Evolutionary conservation across 805 yeast species (phyloP).

Genomic region (Wickerhamomyces strasburgensis): DNA sequence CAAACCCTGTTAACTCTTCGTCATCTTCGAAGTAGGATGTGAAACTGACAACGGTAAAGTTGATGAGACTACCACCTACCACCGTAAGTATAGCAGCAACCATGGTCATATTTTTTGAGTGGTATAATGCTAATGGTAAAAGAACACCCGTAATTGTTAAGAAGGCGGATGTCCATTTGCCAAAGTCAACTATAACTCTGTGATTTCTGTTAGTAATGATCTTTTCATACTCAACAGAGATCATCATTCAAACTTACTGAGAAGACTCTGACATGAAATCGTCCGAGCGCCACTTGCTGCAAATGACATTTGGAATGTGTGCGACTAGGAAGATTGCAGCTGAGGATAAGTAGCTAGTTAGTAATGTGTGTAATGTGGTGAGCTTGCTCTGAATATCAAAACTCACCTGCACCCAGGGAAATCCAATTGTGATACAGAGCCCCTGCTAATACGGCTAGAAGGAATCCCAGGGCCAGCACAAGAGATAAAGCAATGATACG

Average conservation of each 20-base stretch:
- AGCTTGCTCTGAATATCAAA: not conserved
- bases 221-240: no score
- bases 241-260: conserved; percentile 25
- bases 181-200: conserved; percentile 55
- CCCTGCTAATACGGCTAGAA: conserved; percentile 69
- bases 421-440: conserved; percentile 75
- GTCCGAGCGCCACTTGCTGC: conserved; percentile 41
- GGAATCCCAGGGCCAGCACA: conserved; percentile 72
- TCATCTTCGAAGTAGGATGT: conserved; percentile 56
- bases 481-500: conserved; percentile 71
- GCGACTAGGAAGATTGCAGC: conserved; percentile 48
- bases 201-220: conserved; percentile 13
- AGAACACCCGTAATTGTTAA: conserved; percentile 55
- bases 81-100: conserved; percentile 60
- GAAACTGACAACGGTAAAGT: conserved; percentile 67
- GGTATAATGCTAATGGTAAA: conserved; percentile 59
- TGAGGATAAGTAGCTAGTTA: conserved; percentile 14
- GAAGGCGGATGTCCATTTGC: conserved; percentile 63
- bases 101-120: conserved; percentile 52
- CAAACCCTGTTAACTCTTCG: conserved; percentile 29
- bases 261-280: conserved; percentile 49
- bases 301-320: conserved; percentile 52
- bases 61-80: conserved; percentile 64
- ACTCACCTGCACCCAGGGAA: conserved; percentile 56
- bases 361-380: not conserved